Evolutionary conservation across 495 filamentous ascomycete genomes (phyloP).

Genomic region (Mycothermus thermophilus): DNA sequence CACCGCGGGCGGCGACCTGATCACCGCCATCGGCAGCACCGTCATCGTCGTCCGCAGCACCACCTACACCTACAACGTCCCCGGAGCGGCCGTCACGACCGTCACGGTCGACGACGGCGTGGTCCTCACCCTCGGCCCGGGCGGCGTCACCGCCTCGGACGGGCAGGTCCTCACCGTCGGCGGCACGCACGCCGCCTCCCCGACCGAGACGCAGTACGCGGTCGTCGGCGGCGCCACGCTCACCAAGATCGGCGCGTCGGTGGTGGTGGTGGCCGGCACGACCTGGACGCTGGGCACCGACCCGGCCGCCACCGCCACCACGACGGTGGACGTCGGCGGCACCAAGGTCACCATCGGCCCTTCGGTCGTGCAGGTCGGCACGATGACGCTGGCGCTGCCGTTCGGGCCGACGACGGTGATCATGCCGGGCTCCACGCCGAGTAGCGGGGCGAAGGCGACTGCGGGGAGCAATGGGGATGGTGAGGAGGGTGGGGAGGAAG

Average conservation of each 20-base stretch:
- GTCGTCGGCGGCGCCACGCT: conserved; percentile 35
- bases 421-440: conserved; percentile 16
- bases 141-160: conserved; percentile 26
- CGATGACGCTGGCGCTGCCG: conserved; percentile 28
- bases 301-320: conserved; percentile 21
- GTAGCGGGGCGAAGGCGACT: background rate
- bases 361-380: conserved; percentile 28
- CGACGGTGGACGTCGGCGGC: conserved; percentile 27
- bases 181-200: conserved; percentile 16
- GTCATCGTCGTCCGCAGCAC: conserved; percentile 30
- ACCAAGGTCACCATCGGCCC: conserved; percentile 35
- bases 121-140: conserved; percentile 32
- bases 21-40: conserved; percentile 32
- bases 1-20: conserved; percentile 31
- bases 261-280: conserved; percentile 33
- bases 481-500: background rate
- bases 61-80: conserved; percentile 27
- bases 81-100: conserved; percentile 17
- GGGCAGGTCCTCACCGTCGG: conserved; percentile 23
- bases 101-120: conserved; percentile 30
- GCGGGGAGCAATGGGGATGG: background rate
- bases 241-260: conserved; percentile 33
- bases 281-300: conserved; percentile 32
- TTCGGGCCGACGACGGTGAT: conserved; percentile 30
- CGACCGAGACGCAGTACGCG: conserved; percentile 24